Percentiles rank a stretch among this genome's conserved stretches.
These are phyloP conservation scores for Plasmodium fragile DNA, from an alignment of 169 alveolate genomes.

Conservation along the genomic window DNA sequence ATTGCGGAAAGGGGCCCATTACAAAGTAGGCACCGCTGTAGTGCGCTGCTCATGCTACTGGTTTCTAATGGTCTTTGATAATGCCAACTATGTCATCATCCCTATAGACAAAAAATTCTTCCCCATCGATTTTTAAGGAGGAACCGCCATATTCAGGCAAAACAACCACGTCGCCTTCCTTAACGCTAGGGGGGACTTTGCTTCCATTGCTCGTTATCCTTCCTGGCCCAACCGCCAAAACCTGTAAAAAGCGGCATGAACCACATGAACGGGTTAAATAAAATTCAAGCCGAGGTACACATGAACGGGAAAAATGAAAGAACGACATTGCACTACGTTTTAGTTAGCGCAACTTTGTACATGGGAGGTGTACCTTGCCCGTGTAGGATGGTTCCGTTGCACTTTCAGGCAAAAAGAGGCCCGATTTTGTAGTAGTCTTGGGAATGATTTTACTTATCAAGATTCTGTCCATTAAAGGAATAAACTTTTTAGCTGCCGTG, in stretches of 20 bases:
- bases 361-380: slow-evolving; percentile 81
- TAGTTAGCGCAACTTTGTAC: background rate
- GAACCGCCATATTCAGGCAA: slow-evolving; percentile 93
- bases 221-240: slow-evolving; percentile 85
- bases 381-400: slow-evolving; percentile 83
- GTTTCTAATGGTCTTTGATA: slow-evolving; percentile 41
- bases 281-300: background rate
- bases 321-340: background rate
- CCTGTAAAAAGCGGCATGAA: slow-evolving; percentile 52
- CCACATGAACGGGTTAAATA: background rate
- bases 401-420: slow-evolving; percentile 88
- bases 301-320: background rate
- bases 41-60: background rate
- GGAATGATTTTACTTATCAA: slow-evolving; percentile 87
- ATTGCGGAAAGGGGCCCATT: background rate
- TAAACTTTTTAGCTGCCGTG: slow-evolving; percentile 83
- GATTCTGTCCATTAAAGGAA: slow-evolving; percentile 89
- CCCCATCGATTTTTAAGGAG: slow-evolving; percentile 88
- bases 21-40: background rate
- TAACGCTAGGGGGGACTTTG: slow-evolving; percentile 82
- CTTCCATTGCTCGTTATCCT: slow-evolving; percentile 78
- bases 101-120: slow-evolving; percentile 86
- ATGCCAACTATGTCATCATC: slow-evolving; percentile 90
- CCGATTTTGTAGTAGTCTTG: slow-evolving; percentile 87
- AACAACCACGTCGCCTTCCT: slow-evolving; percentile 90